These are phyloP conservation scores for Dactylonectria macrodidyma DNA, from an alignment of 2,329 filamentous ascomycete species.

Conservation along the genomic window DNA sequence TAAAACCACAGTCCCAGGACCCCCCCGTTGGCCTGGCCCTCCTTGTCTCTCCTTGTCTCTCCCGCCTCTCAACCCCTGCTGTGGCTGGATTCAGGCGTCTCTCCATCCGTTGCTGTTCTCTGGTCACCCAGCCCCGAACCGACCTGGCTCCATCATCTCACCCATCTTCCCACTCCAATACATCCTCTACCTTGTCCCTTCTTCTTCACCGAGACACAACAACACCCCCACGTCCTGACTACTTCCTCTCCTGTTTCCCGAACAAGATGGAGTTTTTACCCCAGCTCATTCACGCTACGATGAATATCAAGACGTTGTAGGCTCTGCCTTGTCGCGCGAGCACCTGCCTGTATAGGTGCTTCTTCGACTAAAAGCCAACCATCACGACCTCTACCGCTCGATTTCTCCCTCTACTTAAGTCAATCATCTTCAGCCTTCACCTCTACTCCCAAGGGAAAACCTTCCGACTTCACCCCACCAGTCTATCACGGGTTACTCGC, in stretches of 20 bases:
- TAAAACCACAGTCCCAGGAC: not conserved
- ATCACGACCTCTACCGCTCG: constrained; percentile 14
- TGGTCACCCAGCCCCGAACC: constrained; percentile 16
- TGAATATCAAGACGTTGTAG: constrained; percentile 45
- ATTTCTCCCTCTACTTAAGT: constrained; percentile 29
- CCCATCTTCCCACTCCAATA: constrained; percentile 34
- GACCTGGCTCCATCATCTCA: constrained; percentile 35
- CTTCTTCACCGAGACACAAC: constrained; percentile 46
- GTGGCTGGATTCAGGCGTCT: constrained; percentile 20
- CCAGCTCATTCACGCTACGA: constrained; percentile 45
- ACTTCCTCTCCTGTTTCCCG: constrained; percentile 43
- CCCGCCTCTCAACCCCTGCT: constrained; percentile 6
- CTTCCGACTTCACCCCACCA: constrained; percentile 3
- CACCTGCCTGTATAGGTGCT: constrained; percentile 38
- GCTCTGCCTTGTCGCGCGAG: constrained; percentile 42
- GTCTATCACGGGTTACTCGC: not conserved
- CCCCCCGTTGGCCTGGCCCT: constrained; percentile 5
- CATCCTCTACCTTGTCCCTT: constrained; percentile 38
- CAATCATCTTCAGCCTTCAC: constrained; percentile 31
- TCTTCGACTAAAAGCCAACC: constrained; percentile 36
- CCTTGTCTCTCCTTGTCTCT: not conserved
- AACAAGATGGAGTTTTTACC: constrained; percentile 43
- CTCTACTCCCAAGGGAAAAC: constrained; percentile 27
- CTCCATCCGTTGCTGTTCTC: constrained; percentile 27
- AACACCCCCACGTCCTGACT: constrained; percentile 42